Evolutionary conservation across 345 rosid genomes (phyloP).

Genomic region (Brassica nigra): DNA sequence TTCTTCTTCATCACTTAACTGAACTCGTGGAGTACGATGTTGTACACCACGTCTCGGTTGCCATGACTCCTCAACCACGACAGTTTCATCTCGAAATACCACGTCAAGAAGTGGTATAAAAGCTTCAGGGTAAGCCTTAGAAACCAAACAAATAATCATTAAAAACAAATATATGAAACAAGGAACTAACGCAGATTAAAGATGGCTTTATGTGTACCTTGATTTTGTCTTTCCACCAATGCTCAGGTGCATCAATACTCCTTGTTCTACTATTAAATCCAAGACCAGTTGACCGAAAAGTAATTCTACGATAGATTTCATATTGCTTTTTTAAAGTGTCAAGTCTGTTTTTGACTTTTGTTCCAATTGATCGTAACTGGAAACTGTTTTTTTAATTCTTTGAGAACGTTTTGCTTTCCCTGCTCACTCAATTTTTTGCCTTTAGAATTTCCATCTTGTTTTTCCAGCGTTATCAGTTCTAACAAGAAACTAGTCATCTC

Average conservation of each 20-base stretch:
- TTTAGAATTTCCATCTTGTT: neutral
- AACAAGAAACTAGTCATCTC: slow-evolving; percentile 1
- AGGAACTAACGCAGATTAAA: neutral
- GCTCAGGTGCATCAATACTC: neutral
- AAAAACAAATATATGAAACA: neutral
- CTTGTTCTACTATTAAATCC: neutral
- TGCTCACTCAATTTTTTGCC: neutral
- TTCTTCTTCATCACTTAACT: neutral
- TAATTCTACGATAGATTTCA: slow-evolving; percentile 6
- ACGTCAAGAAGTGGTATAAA: neutral
- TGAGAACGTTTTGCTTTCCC: neutral
- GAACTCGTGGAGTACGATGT: neutral
- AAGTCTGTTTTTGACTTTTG: neutral
- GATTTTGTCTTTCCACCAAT: slow-evolving; percentile 15
- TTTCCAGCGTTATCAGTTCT: slow-evolving; percentile 1
- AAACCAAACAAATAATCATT: neutral
- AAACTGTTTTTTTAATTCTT: neutral
- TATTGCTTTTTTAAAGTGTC: slow-evolving; percentile 4
- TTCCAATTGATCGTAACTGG: neutral
- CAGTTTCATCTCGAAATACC: neutral
- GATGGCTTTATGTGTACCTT: neutral
- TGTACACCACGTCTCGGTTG: neutral
- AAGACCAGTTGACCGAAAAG: neutral
- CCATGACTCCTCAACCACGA: neutral
- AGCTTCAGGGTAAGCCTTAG: neutral